These are phyloP conservation scores for Diatrype stigma DNA, from an alignment of 2,329 filamentous ascomycete species.

Conservation along the genomic window DNA sequence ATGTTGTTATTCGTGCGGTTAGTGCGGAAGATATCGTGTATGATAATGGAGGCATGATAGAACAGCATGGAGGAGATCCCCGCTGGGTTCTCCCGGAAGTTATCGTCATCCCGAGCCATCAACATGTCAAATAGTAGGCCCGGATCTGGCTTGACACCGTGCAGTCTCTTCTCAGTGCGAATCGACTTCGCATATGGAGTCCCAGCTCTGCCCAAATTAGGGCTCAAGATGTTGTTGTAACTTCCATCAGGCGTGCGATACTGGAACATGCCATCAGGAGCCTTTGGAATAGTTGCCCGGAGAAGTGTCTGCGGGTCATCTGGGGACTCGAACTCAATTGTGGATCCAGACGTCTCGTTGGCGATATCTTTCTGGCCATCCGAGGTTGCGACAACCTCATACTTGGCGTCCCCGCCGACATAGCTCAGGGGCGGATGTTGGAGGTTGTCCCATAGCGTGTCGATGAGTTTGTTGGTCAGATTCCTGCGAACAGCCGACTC, in stretches of 20 bases:
- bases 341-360: constrained; percentile 22
- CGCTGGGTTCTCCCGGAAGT: constrained; percentile 62
- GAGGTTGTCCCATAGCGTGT: constrained; percentile 49
- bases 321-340: constrained; percentile 37
- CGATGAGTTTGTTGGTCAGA: constrained; percentile 47
- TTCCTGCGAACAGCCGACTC: constrained; percentile 28
- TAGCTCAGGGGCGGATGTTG: constrained; percentile 49
- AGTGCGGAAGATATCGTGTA: constrained; percentile 60
- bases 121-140: constrained; percentile 64
- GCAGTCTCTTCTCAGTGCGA: constrained; percentile 51
- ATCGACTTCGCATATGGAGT: constrained; percentile 67
- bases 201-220: constrained; percentile 60
- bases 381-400: constrained; percentile 28
- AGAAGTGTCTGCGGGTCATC: constrained; percentile 30
- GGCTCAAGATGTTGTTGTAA: constrained; percentile 56
- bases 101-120: constrained; percentile 50
- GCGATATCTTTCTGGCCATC: constrained; percentile 29
- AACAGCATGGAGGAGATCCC: constrained; percentile 73
- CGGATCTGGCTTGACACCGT: constrained; percentile 59
- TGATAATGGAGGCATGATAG: constrained; percentile 68
- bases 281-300: constrained; percentile 31
- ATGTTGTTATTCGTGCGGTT: constrained; percentile 58
- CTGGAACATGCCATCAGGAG: constrained; percentile 30
- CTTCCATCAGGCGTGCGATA: constrained; percentile 35
- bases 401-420: constrained; percentile 38